Evolutionary conservation across 805 yeast species (phyloP).

Genomic region (Spencermartinsiella europaea): DNA sequence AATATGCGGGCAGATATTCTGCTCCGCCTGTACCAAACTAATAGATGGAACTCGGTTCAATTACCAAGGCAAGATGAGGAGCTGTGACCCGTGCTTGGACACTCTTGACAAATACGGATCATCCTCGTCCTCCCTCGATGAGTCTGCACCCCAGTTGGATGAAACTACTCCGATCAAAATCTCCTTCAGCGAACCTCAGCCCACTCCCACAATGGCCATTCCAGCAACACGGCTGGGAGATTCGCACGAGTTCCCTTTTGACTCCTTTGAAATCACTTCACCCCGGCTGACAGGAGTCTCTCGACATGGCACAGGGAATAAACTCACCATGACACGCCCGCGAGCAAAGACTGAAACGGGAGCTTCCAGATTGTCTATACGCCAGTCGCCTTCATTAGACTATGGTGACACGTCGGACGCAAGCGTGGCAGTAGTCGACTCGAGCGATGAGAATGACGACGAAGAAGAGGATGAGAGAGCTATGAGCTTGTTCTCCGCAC

Average conservation of each 20-base stretch:
- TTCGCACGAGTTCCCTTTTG: slow-evolving; percentile 57
- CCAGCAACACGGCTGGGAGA: slow-evolving; percentile 79
- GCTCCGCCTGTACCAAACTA: slow-evolving; percentile 73
- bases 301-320: background rate
- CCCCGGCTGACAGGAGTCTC: background rate
- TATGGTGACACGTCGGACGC: background rate
- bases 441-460: slow-evolving; percentile 7
- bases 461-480: slow-evolving; percentile 24
- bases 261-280: slow-evolving; percentile 1
- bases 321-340: slow-evolving; percentile 6
- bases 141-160: slow-evolving; percentile 4
- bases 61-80: slow-evolving; percentile 64
- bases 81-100: slow-evolving; percentile 66
- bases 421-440: background rate
- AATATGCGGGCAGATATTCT: slow-evolving; percentile 92
- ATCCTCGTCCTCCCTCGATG: slow-evolving; percentile 10
- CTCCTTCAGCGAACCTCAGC: slow-evolving; percentile 35
- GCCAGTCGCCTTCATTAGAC: slow-evolving; percentile 24
- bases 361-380: slow-evolving; percentile 2
- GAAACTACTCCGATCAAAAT: slow-evolving; percentile 21
- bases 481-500: slow-evolving; percentile 20
- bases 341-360: slow-evolving; percentile 17
- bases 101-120: slow-evolving; percentile 57
- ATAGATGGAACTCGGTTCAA: slow-evolving; percentile 62
- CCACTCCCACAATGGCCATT: slow-evolving; percentile 70